phyloP scores from a whole-genome alignment of 2,329 filamentous ascomycete genomes.

The Curvularia eragrostidis region DNA sequence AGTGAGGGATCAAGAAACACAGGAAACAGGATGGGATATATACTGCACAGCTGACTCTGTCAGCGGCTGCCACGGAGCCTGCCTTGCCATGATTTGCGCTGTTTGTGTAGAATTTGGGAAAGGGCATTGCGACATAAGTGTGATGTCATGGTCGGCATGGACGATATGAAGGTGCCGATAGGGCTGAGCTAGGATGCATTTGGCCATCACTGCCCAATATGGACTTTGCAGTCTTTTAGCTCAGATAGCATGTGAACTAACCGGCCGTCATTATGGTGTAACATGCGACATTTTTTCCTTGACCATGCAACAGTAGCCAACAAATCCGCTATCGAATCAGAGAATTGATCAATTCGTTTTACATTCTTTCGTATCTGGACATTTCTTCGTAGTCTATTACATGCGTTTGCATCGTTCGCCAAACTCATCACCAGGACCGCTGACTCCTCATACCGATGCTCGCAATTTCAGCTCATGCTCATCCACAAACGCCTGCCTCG shows the following conservation, averaged over 20 bases:
- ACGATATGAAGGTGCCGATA: constrained; percentile 4
- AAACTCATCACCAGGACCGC: constrained; percentile 5
- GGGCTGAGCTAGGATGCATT: constrained; percentile 12
- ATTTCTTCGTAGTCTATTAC: constrained; percentile 14
- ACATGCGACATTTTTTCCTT: neutral
- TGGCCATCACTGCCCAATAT: neutral
- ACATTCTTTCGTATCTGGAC: constrained; percentile 2
- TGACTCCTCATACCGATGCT: constrained; percentile 3
- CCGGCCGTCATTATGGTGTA: neutral
- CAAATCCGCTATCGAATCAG: neutral
- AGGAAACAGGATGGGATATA: neutral
- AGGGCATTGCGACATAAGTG: constrained; percentile 21
- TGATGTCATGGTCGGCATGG: constrained; percentile 22
- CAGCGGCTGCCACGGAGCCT: constrained; percentile 8
- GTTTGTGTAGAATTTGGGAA: constrained; percentile 15
- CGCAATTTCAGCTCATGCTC: constrained; percentile 2
- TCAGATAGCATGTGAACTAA: neutral
- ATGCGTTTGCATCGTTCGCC: constrained; percentile 20
- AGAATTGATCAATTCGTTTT: neutral
- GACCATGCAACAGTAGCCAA: neutral
- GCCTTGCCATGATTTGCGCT: constrained; percentile 22
- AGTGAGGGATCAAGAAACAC: neutral
- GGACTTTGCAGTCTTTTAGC: too few species aligned
- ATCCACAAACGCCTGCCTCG: constrained; percentile 27
- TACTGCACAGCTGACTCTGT: constrained; percentile 9